Conservation (phyloP, 345 rosid genomes). For the Gossypium stocksii region DNA sequence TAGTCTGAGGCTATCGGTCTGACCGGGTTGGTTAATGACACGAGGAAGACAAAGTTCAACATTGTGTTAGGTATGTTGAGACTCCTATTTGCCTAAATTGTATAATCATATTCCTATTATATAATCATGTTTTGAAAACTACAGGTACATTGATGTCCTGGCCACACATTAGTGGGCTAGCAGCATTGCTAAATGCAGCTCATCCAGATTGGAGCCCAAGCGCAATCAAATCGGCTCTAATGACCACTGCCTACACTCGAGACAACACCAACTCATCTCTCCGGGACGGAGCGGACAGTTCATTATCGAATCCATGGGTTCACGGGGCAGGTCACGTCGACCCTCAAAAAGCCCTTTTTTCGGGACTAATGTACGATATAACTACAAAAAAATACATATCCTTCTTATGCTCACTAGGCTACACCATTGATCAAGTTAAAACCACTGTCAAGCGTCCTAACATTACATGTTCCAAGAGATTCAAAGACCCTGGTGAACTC, state of each 20-base stretch:
- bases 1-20: conserved; percentile 79
- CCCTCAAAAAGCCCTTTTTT: conserved; percentile 68
- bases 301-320: conserved; percentile 56
- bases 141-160: conserved; percentile 94
- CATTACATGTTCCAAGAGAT: conserved; percentile 50
- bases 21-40: conserved; percentile 60
- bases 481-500: conserved; percentile 67
- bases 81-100: conserved; percentile 13
- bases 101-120: background rate
- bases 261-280: conserved; percentile 75
- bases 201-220: conserved; percentile 90
- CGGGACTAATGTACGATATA: conserved; percentile 78
- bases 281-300: conserved; percentile 54
- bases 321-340: conserved; percentile 86
- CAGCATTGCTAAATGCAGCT: conserved; percentile 72
- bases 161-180: conserved; percentile 88
- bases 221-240: conserved; percentile 79
- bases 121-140: background rate
- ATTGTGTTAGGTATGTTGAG: conserved; percentile 64
- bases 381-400: conserved; percentile 55
- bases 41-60: conserved; percentile 57
- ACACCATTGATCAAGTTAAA: conserved; percentile 51
- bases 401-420: conserved; percentile 75
- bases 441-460: conserved; percentile 62
- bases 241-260: conserved; percentile 55